Evolutionary conservation across 1,284 basidiomycete species (phyloP).

Genomic region (Puccinia horiana): DNA sequence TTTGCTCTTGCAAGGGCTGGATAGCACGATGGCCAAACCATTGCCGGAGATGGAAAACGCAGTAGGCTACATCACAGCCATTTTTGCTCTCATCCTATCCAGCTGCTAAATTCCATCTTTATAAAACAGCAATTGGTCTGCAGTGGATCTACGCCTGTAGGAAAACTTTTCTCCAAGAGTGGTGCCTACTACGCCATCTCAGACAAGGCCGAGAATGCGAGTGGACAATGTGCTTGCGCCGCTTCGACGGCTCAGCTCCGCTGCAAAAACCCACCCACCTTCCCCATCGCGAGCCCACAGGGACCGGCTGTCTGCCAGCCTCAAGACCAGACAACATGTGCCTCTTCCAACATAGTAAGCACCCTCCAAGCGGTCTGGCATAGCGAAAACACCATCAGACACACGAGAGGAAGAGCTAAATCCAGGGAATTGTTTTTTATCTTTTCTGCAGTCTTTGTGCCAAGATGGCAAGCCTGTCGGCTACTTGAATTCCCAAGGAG

Average conservation of each 20-base stretch:
- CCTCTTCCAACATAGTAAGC: neutral
- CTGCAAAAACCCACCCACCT: neutral
- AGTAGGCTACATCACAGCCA: no score
- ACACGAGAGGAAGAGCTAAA: neutral
- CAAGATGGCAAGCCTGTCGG: neutral
- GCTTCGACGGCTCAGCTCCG: neutral
- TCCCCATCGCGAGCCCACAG: neutral
- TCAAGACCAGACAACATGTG: neutral
- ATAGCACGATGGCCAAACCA: no score
- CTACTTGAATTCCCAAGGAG: neutral
- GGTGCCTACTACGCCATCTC: slow-evolving; percentile 7
- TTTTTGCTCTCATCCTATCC: no score
- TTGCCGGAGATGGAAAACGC: no score
- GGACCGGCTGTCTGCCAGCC: neutral
- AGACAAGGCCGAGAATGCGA: neutral
- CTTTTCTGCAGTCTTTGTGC: neutral
- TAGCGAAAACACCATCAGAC: neutral
- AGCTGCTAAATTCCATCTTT: no score
- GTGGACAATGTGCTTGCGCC: neutral
- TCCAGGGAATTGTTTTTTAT: neutral
- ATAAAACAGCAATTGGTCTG: neutral
- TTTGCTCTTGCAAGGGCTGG: no score
- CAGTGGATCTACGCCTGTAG: neutral
- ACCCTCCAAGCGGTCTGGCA: neutral
- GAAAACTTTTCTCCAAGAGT: neutral